A percentile compares a stretch with the other conserved stretches of the same genome.
phyloP scores from a whole-genome alignment of 768 basidiomycete species.

The Phlebiopsis gigantea region DNA sequence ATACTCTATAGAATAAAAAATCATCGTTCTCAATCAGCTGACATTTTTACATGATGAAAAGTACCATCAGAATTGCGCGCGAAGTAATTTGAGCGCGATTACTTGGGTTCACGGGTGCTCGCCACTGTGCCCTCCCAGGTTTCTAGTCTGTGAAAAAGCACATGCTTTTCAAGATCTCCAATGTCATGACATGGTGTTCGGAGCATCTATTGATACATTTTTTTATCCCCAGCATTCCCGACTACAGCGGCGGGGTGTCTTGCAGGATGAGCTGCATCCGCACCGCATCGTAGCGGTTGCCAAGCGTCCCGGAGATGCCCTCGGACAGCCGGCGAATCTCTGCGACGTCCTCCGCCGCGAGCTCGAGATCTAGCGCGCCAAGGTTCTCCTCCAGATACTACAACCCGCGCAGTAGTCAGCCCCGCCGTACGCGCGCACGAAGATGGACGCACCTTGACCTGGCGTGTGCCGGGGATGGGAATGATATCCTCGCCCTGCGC shows the following conservation, averaged over 20 bases:
- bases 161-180: too few relatives aligned
- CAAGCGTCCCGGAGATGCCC: slow-evolving; percentile 22
- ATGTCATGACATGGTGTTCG: too few relatives aligned
- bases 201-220: too few relatives aligned
- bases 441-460: slow-evolving; percentile 13
- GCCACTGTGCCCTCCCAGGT: too few relatives aligned
- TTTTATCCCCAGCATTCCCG: too few relatives aligned
- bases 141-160: too few relatives aligned
- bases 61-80: too few relatives aligned
- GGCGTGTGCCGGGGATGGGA: slow-evolving; percentile 24
- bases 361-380: slow-evolving; percentile 19
- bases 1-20: too few relatives aligned
- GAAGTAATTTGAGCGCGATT: too few relatives aligned
- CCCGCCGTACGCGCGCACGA: neutral
- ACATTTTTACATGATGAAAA: too few relatives aligned
- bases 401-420: neutral
- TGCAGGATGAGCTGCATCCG: slow-evolving; percentile 25
- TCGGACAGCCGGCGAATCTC: slow-evolving; percentile 26
- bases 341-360: slow-evolving; percentile 23
- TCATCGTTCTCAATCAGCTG: too few relatives aligned
- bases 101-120: too few relatives aligned
- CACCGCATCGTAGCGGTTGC: slow-evolving; percentile 31
- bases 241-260: slow-evolving; percentile 28
- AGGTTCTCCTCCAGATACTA: slow-evolving; percentile 31
- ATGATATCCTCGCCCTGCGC: slow-evolving; percentile 27